Conservation (phyloP, 306 rosid species). For the Clitoria ternatea region DNA sequence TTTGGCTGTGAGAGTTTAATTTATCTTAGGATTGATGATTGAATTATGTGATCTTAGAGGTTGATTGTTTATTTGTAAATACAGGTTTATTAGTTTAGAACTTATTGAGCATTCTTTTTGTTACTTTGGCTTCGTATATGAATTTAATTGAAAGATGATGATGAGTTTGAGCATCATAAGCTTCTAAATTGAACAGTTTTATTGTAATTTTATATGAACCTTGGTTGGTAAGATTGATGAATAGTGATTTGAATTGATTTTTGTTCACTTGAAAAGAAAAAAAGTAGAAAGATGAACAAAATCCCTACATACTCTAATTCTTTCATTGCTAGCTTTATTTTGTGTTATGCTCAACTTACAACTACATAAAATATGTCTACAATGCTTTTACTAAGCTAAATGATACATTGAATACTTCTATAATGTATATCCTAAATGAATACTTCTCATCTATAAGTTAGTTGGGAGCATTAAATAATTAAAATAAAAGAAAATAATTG, state of each 20-base stretch:
- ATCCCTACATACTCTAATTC: not conserved
- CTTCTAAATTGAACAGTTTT: not conserved
- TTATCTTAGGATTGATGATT: not conserved
- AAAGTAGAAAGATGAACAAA: not conserved
- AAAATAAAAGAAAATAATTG: too few species aligned
- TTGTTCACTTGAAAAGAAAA: not conserved
- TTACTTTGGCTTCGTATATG: conserved; percentile 14
- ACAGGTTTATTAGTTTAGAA: not conserved
- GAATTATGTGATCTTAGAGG: conserved; percentile 2
- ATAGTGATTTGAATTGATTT: not conserved
- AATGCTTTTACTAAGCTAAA: too few species aligned
- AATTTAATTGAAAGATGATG: not conserved
- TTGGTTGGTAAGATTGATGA: not conserved
- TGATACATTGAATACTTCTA: too few species aligned
- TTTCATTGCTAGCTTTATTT: too few species aligned
- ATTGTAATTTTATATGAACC: not conserved
- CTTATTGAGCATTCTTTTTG: not conserved
- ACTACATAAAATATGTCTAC: too few species aligned
- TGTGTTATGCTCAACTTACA: too few species aligned
- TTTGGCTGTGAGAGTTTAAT: not conserved
- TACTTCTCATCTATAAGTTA: too few species aligned
- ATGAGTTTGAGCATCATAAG: not conserved
- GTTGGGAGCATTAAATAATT: too few species aligned
- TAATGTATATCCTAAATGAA: too few species aligned
- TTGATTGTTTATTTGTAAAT: conserved; percentile 1